Base-by-base conservation (phyloP, 140 eudicot genomes). In the Anethum foeniculum region DNA sequence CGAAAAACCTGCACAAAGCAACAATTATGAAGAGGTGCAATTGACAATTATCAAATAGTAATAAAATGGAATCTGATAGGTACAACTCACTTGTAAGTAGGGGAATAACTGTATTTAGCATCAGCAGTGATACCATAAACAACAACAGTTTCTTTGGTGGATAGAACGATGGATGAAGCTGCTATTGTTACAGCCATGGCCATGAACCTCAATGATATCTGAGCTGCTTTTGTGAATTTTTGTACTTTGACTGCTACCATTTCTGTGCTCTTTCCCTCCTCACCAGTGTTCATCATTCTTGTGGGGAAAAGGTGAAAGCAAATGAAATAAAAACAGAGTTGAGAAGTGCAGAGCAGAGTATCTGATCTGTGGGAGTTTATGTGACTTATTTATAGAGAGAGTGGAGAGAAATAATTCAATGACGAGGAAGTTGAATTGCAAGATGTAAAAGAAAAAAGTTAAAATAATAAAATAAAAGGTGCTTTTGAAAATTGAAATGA, bases 91-190 rank as follows among this genome's bases (percentile, higher is more conserved):
- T 88, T 92, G 87, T 86, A 89, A 52, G 97, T 88, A 4, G 99
- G 85, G 43, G 92, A 81, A 85, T 90, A 92, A 85, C 81, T 86
- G 81, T 88, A 95, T 71, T 92, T 89, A 1, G 94, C 97, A 28
- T 86, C 90, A 18, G 84, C 46, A 38, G 78, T 44, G 1, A 88
- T 54, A 13, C 93, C 96, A 54, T 25, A 88, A 0, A 90, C 82
- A 19, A 83, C 43, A 9, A 80, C 83, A 15, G 90, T 78, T 79
- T 92, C 87, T 7, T 85, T 86, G 83, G 84, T 86, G 19, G 89
- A 88, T 79, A 92, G 19, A 46, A 85, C 81, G n/a, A 92, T 30
- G 38, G 75, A 79, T 4, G 90, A 82, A 39, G 99, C 97, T 27
- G 89, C 82, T 11, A 88, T 12, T 5, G 97, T 81, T 8, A 87